Percentiles rank a stretch among this genome's conserved stretches.
phyloP scores from a whole-genome alignment of 179 eudicot genomes.

The Actinidia arguta region DNA sequence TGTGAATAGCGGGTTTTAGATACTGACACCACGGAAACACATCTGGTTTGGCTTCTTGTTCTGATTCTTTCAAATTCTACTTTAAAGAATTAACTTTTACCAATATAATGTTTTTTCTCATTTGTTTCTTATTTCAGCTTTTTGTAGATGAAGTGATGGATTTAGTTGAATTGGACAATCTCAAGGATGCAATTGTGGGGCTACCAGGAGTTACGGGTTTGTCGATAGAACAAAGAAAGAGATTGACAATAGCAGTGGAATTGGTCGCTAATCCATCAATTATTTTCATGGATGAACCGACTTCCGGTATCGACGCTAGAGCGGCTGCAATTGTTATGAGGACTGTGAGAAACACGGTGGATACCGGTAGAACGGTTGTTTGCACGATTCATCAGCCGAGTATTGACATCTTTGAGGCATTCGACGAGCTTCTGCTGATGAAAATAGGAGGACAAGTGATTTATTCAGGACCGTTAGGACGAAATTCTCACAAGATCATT shows the following conservation, averaged over 20 bases:
- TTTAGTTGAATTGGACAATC: constrained; percentile 72
- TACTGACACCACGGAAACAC: too few species aligned
- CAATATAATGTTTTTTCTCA: too few species aligned
- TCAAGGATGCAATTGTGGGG: constrained; percentile 86
- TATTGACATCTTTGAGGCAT: constrained; percentile 94
- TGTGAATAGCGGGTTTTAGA: too few species aligned
- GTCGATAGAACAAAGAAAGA: constrained; percentile 94
- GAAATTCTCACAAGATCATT: constrained; percentile 74
- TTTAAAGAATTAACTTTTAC: too few species aligned
- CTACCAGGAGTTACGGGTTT: constrained; percentile 85
- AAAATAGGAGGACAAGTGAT: constrained; percentile 97
- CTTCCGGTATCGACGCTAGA: constrained; percentile 97
- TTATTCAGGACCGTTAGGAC: constrained; percentile 88
- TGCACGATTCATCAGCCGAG: constrained; percentile 99
- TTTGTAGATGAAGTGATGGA: constrained; percentile 92
- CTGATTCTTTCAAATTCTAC: too few species aligned
- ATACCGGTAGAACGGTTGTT: constrained; percentile 96
- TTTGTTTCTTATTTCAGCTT: constrained; percentile 50
- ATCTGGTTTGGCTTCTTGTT: too few species aligned
- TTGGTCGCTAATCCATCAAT: constrained; percentile 97
- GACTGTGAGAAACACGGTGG: constrained; percentile 91
- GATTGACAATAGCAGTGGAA: constrained; percentile 94
- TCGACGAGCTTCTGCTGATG: constrained; percentile 93
- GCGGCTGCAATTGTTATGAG: constrained; percentile 99
- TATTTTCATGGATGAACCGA: constrained; percentile 98